phyloP scores from a whole-genome alignment of 1,139 yeast species.

The Suhomyces atakaporum region DNA sequence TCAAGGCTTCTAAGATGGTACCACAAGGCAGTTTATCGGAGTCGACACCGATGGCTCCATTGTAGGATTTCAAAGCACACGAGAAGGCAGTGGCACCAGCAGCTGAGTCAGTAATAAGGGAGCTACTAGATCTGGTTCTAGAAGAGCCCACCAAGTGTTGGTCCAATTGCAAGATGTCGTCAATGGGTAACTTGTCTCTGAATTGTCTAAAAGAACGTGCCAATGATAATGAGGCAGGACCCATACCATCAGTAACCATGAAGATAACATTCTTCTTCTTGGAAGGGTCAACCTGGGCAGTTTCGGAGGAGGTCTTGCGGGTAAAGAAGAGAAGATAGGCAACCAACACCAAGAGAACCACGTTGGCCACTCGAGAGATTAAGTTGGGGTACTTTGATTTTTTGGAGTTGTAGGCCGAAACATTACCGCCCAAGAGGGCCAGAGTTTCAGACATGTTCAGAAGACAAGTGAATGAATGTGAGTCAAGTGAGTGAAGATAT shows the following conservation, averaged over 20 bases:
- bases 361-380: slow-evolving; percentile 10
- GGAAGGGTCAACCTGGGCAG: slow-evolving; percentile 12
- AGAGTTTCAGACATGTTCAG: slow-evolving; percentile 13
- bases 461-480: too few relatives aligned
- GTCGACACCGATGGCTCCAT: slow-evolving; percentile 31
- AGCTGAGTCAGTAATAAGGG: slow-evolving; percentile 31
- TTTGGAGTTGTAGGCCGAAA: slow-evolving; percentile 15
- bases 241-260: slow-evolving; percentile 36
- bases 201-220: slow-evolving; percentile 28
- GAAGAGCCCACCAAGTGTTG: slow-evolving; percentile 26
- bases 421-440: slow-evolving; percentile 20
- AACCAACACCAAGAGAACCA: slow-evolving; percentile 13
- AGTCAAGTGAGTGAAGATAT: too few relatives aligned
- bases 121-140: slow-evolving; percentile 25
- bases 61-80: slow-evolving; percentile 29
- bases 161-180: slow-evolving; percentile 25
- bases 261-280: slow-evolving; percentile 27
- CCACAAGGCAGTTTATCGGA: slow-evolving; percentile 27
- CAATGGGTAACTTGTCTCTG: slow-evolving; percentile 23
- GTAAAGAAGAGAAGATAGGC: slow-evolving; percentile 13
- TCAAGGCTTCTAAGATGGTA: slow-evolving; percentile 30
- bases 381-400: slow-evolving; percentile 5
- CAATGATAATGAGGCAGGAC: slow-evolving; percentile 30
- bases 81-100: slow-evolving; percentile 34
- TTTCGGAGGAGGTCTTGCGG: slow-evolving; percentile 6